Evolutionary conservation across 805 yeast species (phyloP).

Genomic region (Barnettozyma salicaria): DNA sequence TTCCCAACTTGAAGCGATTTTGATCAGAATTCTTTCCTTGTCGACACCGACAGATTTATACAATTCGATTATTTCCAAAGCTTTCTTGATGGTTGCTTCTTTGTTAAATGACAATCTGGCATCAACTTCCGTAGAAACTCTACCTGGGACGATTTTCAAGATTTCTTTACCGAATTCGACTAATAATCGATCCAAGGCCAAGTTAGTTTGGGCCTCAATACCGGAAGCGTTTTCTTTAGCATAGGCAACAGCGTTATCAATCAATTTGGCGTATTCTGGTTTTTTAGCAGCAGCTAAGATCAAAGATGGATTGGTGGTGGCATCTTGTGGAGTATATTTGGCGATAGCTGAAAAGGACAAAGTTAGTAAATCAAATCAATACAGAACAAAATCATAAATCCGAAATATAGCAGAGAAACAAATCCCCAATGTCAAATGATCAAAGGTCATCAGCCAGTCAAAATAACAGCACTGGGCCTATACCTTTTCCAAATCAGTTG

Average conservation of each 20-base stretch:
- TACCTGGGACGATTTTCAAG: conserved; percentile 92
- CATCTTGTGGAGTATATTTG: conserved; percentile 97
- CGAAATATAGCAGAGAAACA: too few species aligned
- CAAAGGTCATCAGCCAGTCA: too few species aligned
- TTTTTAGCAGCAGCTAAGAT: conserved; percentile 93
- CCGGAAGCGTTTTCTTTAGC: conserved; percentile 60
- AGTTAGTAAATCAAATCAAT: conserved; percentile 5
- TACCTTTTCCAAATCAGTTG: too few species aligned
- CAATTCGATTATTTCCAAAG: conserved; percentile 79
- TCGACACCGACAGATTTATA: conserved; percentile 80
- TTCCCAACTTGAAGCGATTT: conserved; percentile 97
- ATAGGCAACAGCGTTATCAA: conserved; percentile 85
- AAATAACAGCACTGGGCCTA: too few species aligned
- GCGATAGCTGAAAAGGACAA: conserved; percentile 53
- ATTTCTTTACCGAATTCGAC: conserved; percentile 96
- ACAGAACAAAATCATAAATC: neutral
- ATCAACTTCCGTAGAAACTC: conserved; percentile 98
- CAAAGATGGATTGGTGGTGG: conserved; percentile 97
- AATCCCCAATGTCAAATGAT: too few species aligned
- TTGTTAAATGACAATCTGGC: conserved; percentile 96
- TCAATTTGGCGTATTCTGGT: conserved; percentile 80
- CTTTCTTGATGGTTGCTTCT: conserved; percentile 90
- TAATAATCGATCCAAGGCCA: conserved; percentile 86
- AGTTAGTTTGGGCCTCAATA: conserved; percentile 62
- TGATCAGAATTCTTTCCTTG: conserved; percentile 89